Conservation (phyloP, 2,329 filamentous ascomycete species). For the Microdochium paspali region DNA sequence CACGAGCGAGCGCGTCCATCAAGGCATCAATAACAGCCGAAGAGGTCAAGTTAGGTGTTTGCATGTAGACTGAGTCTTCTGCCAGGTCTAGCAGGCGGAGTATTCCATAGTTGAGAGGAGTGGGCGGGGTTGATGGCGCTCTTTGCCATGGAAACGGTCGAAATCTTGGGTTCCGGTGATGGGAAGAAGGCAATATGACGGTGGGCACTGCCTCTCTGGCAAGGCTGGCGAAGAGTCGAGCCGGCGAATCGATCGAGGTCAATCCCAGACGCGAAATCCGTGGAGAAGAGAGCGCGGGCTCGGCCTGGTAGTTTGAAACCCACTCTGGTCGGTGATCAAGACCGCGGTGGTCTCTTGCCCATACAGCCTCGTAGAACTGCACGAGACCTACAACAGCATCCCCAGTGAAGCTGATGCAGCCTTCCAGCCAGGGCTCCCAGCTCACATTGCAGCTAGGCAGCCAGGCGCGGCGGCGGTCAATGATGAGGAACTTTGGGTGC, state of each 20-base stretch:
- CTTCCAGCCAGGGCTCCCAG: constrained; percentile 84
- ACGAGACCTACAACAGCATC: constrained; percentile 51
- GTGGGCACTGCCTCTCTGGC: constrained; percentile 31
- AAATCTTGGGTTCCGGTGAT: constrained; percentile 60
- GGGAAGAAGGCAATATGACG: constrained; percentile 64
- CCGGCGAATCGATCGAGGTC: constrained; percentile 11
- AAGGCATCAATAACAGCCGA: constrained; percentile 53
- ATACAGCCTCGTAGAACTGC: constrained; percentile 60
- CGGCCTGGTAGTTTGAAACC: no score
- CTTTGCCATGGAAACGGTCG: constrained; percentile 46
- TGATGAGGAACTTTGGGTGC: constrained; percentile 74
- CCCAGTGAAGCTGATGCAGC: constrained; percentile 58
- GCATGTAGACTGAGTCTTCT: constrained; percentile 50
- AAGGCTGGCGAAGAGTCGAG: constrained; percentile 8
- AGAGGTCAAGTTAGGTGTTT: constrained; percentile 72
- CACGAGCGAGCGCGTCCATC: constrained; percentile 49
- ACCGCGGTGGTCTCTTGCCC: constrained; percentile 39
- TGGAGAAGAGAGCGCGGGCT: no score
- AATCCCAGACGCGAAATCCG: constrained; percentile 5
- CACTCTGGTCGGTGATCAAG: background rate
- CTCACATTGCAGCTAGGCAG: constrained; percentile 77
- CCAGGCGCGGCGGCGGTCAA: constrained; percentile 58
- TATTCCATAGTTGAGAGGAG: constrained; percentile 59
- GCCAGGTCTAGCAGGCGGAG: constrained; percentile 52
- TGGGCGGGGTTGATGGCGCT: constrained; percentile 42